These are phyloP conservation scores for Bruguiera gymnorhiza DNA, from an alignment of 345 rosid genomes.

Conservation along the genomic window DNA sequence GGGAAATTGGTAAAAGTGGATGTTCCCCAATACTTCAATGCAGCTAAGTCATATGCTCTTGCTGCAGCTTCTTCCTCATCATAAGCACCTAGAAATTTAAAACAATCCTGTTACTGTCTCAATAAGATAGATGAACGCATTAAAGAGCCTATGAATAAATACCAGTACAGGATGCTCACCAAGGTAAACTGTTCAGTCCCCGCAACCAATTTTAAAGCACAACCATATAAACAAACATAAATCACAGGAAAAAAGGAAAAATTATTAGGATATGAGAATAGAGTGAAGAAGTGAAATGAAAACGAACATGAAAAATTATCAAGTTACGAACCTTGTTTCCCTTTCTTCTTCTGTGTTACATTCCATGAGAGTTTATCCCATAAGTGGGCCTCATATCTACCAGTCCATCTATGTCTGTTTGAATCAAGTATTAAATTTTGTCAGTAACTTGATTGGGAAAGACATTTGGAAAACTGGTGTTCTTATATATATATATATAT, in stretches of 20 bases:
- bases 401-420: conserved; percentile 66
- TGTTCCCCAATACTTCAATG: conserved; percentile 64
- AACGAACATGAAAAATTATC: not conserved
- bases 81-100: conserved; percentile 48
- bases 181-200: conserved; percentile 49
- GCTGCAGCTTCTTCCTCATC: conserved; percentile 78
- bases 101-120: conserved; percentile 6
- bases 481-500: too few species aligned
- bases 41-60: conserved; percentile 69
- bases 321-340: conserved; percentile 48
- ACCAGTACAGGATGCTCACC: conserved; percentile 32
- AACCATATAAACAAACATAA: conserved; percentile 8
- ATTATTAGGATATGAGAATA: not conserved
- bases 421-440: not conserved
- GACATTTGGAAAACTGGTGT: not conserved
- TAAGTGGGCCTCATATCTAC: conserved; percentile 62
- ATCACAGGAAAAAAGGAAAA: conserved; percentile 1
- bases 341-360: conserved; percentile 67
- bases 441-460: not conserved
- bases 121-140: not conserved
- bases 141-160: not conserved
- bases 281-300: not conserved
- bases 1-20: conserved; percentile 64
- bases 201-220: conserved; percentile 13
- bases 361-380: conserved; percentile 80